Evolutionary conservation across 805 yeast genomes (phyloP), one percentile per base, ranked within the genome.

Genomic region (Tetrapisispora fleetii): DNA sequence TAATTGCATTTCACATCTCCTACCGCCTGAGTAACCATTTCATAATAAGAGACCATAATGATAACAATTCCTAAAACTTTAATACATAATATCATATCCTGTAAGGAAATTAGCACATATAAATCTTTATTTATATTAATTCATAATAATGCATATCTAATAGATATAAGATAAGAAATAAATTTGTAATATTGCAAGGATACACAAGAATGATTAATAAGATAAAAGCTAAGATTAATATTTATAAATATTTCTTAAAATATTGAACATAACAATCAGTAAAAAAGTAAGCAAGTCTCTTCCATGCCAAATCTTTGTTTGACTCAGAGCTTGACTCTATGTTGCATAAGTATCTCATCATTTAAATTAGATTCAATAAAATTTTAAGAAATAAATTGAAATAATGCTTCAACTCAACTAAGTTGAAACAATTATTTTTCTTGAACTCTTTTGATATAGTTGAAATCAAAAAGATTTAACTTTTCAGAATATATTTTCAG

Each of bases 261-360:
- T 6, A 19, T 45, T 33, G 48, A 50, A 32, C 18, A 43, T 18
- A 45, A 47, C 43, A 52, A 36, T 62, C 67, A 63, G 67, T 56
- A 53, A 52, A 46, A 45, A 53, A 47, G 28, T 6, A 53, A 74
- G 85, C 85, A 81, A 78, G 67, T 80, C 85, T 83, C 89, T 79
- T 83, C 90, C 59, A 67, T 52, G 60, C 52, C 60, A 53, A 51
- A 71, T 62, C 56, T 58, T 55, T 58, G 44, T 61, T 62, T 56
- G 67, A 73, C 83, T 82, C 86, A 75, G 90, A 83, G 89, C 90
- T 83, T 83, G 90, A 83, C 90, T 83, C 90, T 81, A 81, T 81
- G 85, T 80, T 79, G 81, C 84, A 77, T 78, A 73, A 67, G 70
- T 72, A 78, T 81, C 76, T 83, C 90, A 83, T 83, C 90, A 82